phyloP scores from a whole-genome alignment of 257 asterid genomes.

The Perilla frutescens region DNA sequence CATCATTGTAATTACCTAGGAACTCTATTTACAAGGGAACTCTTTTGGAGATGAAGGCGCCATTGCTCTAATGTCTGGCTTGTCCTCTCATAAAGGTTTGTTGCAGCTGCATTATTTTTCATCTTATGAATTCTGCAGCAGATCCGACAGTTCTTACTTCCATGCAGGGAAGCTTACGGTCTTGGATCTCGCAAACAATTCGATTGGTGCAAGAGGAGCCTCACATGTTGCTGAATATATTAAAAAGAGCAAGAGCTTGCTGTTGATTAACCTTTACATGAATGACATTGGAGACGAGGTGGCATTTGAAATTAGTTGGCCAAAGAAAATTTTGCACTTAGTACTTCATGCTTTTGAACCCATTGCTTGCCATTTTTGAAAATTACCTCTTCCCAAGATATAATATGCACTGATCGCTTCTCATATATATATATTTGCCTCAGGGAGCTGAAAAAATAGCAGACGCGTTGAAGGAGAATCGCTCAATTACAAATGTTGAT shows the following conservation, averaged over 20 bases:
- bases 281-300: conserved; percentile 97
- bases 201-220: conserved; percentile 77
- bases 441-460: conserved; percentile 95
- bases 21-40: conserved; percentile 90
- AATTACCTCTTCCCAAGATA: conserved; percentile 9
- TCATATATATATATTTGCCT: conserved; percentile 26
- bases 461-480: conserved; percentile 84
- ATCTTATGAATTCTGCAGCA: conserved; percentile 21
- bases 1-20: conserved; percentile 52
- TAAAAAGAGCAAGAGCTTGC: conserved; percentile 78
- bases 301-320: conserved; percentile 4
- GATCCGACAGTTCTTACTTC: conserved; percentile 28
- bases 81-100: conserved; percentile 79
- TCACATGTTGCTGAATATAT: conserved; percentile 84
- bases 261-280: conserved; percentile 90
- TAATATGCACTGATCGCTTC: conserved; percentile 27
- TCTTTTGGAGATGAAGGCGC: conserved; percentile 95
- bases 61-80: conserved; percentile 76
- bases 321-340: not conserved
- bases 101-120: conserved; percentile 13
- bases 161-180: conserved; percentile 71
- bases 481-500: conserved; percentile 79
- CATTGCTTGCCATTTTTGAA: conserved; percentile 12
- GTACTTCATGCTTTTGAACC: conserved; percentile 8
- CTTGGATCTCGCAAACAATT: conserved; percentile 88